Conservation (phyloP, 2,329 filamentous ascomycete genomes). For the Clonostachys chloroleuca region DNA sequence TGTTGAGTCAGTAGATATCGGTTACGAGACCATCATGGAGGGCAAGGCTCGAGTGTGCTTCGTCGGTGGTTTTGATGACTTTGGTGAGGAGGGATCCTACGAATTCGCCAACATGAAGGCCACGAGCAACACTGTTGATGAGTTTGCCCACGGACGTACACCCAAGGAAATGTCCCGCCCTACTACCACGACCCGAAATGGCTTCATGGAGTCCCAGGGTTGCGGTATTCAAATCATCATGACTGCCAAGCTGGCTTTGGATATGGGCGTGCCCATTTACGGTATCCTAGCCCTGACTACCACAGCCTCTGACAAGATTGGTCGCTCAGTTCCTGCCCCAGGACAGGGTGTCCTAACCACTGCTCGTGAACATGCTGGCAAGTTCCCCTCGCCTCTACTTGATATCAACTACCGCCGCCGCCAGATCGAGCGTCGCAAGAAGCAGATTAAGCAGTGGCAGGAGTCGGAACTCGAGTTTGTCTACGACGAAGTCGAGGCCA, state of each 20-base stretch:
- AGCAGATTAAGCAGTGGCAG: conserved; percentile 94
- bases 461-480: conserved; percentile 92
- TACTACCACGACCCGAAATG: conserved; percentile 92
- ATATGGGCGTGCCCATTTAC: conserved; percentile 98
- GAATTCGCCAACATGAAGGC: conserved; percentile 99
- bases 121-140: conserved; percentile 95
- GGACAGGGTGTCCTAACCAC: conserved; percentile 96
- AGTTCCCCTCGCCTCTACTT: conserved; percentile 90
- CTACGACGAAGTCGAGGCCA: conserved; percentile 86
- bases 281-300: conserved; percentile 90
- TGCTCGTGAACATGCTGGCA: conserved; percentile 84
- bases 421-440: conserved; percentile 90
- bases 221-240: conserved; percentile 98
- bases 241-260: conserved; percentile 90
- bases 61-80: conserved; percentile 98
- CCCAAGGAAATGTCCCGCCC: conserved; percentile 97
- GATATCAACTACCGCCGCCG: conserved; percentile 97
- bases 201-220: conserved; percentile 99
- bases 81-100: conserved; percentile 98
- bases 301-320: conserved; percentile 98
- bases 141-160: conserved; percentile 91
- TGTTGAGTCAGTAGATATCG: conserved; percentile 95
- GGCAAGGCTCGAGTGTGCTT: conserved; percentile 97
- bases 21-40: conserved; percentile 97
- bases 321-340: conserved; percentile 91